Conservation (phyloP, 1,139 yeast species). For the Yamadazyma spencermartinsiae region DNA sequence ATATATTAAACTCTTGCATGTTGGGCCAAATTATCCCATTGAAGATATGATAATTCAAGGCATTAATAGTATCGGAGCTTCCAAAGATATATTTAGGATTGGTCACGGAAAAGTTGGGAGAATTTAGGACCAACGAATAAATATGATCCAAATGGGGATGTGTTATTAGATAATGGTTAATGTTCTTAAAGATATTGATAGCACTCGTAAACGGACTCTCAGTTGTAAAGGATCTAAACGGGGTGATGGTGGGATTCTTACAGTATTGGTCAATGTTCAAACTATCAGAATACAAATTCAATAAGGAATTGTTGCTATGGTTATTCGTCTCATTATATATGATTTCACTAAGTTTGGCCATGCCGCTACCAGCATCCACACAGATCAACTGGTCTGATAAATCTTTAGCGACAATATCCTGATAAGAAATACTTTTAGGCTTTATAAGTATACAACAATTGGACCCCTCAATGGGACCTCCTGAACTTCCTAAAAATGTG, state of each 20-base stretch:
- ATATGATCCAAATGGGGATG: conserved; percentile 89
- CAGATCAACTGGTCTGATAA: conserved; percentile 47
- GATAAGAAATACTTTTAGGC: conserved; percentile 45
- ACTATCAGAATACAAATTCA: conserved; percentile 30
- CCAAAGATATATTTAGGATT: conserved; percentile 53
- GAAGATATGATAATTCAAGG: conserved; percentile 58
- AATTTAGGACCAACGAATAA: conserved; percentile 65
- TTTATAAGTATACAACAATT: conserved; percentile 70
- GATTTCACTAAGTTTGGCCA: conserved; percentile 56
- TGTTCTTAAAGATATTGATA: conserved; percentile 32
- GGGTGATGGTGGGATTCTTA: conserved; percentile 24
- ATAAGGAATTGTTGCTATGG: conserved; percentile 16
- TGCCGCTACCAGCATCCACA: conserved; percentile 80
- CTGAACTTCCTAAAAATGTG: conserved; percentile 70
- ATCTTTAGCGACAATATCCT: conserved; percentile 28
- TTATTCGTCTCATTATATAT: conserved; percentile 30
- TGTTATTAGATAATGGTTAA: conserved; percentile 57
- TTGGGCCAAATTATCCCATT: conserved; percentile 85
- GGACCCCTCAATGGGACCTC: conserved; percentile 73
- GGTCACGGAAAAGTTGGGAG: conserved; percentile 51
- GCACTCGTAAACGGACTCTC: conserved; percentile 23
- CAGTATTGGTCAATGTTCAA: conserved; percentile 20
- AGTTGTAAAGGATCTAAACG: conserved; percentile 25
- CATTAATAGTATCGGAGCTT: conserved; percentile 49
- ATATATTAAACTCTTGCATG: conserved; percentile 41